A percentile compares a stretch with the other conserved stretches of the same genome.
Conservation (phyloP, 768 basidiomycete genomes). For the Mycena olivaceomarginata region DNA sequence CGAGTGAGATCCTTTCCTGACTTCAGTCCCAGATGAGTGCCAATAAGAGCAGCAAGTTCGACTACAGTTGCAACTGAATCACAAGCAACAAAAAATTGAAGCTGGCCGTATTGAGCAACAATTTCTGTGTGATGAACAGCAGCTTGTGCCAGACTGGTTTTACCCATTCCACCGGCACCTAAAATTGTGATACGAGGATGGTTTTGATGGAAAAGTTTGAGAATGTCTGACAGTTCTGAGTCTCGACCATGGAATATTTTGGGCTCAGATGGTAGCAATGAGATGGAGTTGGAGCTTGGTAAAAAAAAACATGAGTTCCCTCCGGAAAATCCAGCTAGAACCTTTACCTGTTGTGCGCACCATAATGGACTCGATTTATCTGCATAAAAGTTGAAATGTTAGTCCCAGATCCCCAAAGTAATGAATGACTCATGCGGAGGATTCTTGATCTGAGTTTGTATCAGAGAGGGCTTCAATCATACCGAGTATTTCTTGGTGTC, state of each 20-base stretch:
- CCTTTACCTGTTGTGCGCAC: not conserved
- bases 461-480: no score
- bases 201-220: not conserved
- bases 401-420: no score
- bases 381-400: no score
- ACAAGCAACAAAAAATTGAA: not conserved
- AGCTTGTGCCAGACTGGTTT: no score
- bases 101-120: not conserved
- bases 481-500: no score
- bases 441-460: no score
- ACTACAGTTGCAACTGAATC: not conserved
- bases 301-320: not conserved
- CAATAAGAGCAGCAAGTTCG: not conserved
- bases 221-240: not conserved
- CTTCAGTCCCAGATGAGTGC: no score
- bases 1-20: not conserved
- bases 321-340: not conserved
- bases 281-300: no score
- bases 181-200: no score
- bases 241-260: not conserved
- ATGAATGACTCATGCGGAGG: no score
- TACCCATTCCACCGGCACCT: no score
- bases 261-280: not conserved
- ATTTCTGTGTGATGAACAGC: not conserved
- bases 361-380: not conserved